Conservation (phyloP, 169 alveolate genomes). For the Pseudocohnilembus persalinus region DNA sequence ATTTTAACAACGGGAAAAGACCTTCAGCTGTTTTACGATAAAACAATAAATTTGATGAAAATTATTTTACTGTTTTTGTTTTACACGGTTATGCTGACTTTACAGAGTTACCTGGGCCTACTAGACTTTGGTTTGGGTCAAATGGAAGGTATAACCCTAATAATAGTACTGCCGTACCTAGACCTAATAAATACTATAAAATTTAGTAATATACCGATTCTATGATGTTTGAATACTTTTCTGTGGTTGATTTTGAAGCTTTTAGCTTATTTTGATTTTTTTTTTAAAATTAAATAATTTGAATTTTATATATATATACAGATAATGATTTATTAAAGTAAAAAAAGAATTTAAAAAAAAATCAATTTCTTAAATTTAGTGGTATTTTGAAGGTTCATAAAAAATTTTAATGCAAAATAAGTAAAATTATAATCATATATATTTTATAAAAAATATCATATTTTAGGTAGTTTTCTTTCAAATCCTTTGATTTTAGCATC, state of each 20-base stretch:
- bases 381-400: too few relatives aligned
- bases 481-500: slow-evolving; percentile 38
- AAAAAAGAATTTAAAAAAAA: too few relatives aligned
- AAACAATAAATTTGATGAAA: neutral
- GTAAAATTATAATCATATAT: too few relatives aligned
- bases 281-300: too few relatives aligned
- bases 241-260: neutral
- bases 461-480: slow-evolving; percentile 13
- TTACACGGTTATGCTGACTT: neutral
- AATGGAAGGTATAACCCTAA: neutral
- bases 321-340: too few relatives aligned
- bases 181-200: neutral
- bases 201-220: neutral
- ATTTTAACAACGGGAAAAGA: neutral
- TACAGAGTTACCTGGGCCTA: neutral
- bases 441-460: neutral
- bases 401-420: too few relatives aligned
- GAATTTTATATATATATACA: too few relatives aligned
- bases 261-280: too few relatives aligned
- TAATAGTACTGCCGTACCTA: neutral
- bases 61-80: neutral
- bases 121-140: neutral
- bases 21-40: neutral
- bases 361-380: too few relatives aligned
- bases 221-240: neutral